These are phyloP conservation scores for Neurospora sp. DNA, from an alignment of 495 filamentous ascomycete species.

Conservation along the genomic window DNA sequence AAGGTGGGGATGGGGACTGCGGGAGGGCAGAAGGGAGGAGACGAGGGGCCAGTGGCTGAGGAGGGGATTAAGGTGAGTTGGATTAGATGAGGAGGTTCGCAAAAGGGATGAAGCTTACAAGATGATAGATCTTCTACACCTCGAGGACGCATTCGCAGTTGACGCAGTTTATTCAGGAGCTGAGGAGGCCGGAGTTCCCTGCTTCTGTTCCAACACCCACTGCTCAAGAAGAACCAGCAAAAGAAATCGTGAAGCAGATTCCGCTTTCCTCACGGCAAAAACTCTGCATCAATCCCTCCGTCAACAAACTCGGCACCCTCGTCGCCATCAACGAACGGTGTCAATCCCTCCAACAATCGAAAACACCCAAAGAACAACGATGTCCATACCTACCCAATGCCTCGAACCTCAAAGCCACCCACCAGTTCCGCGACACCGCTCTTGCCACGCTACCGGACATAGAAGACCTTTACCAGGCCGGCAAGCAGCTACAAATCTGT, in stretches of 20 bases:
- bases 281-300: slow-evolving; percentile 83
- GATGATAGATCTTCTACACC: slow-evolving; percentile 68
- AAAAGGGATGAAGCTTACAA: slow-evolving; percentile 6
- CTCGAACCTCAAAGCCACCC: slow-evolving; percentile 57
- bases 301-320: slow-evolving; percentile 56
- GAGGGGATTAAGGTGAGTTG: slow-evolving; percentile 49
- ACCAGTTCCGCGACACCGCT: slow-evolving; percentile 80
- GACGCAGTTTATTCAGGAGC: slow-evolving; percentile 84
- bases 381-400: slow-evolving; percentile 73
- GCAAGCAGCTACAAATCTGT: slow-evolving; percentile 72
- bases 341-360: slow-evolving; percentile 78
- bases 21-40: slow-evolving; percentile 10
- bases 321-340: slow-evolving; percentile 95
- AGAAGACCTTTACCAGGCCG: slow-evolving; percentile 74
- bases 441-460: slow-evolving; percentile 85
- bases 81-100: not conserved
- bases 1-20: slow-evolving; percentile 34
- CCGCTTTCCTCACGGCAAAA: slow-evolving; percentile 85
- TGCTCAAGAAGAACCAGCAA: slow-evolving; percentile 23
- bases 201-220: slow-evolving; percentile 31
- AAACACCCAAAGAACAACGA: slow-evolving; percentile 28
- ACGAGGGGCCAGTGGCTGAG: slow-evolving; percentile 42
- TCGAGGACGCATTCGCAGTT: slow-evolving; percentile 94
- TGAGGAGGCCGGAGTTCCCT: slow-evolving; percentile 73
- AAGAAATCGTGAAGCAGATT: slow-evolving; percentile 71